Percentiles rank a stretch among this genome's conserved stretches.
Conservation (phyloP, 2,329 filamentous ascomycete species). For the Hypoxylon sp. region DNA sequence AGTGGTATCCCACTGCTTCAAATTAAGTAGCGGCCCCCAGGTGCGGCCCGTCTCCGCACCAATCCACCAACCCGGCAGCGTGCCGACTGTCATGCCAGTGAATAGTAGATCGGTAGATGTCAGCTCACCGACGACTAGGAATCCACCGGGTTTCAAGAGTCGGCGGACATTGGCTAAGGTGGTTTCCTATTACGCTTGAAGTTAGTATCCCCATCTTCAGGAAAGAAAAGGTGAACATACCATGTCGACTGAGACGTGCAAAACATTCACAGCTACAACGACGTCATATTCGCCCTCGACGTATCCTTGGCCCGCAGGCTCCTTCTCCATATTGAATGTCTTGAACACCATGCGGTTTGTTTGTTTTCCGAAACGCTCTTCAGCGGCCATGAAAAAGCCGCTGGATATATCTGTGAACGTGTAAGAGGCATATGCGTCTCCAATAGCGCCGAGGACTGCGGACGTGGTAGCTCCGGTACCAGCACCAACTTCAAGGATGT, state of each 20-base stretch:
- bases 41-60: constrained; percentile 17
- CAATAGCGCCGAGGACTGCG: constrained; percentile 54
- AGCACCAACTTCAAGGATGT: constrained; percentile 59
- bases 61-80: constrained; percentile 32
- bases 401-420: constrained; percentile 63
- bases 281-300: constrained; percentile 49
- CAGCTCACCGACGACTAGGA: constrained; percentile 47
- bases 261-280: constrained; percentile 52
- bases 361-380: constrained; percentile 51
- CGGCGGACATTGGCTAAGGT: constrained; percentile 48
- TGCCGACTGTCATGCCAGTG: constrained; percentile 25
- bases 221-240: constrained; percentile 37
- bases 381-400: constrained; percentile 59
- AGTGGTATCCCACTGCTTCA: constrained; percentile 45
- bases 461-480: constrained; percentile 61
- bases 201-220: constrained; percentile 2
- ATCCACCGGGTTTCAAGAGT: constrained; percentile 56
- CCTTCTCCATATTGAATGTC: constrained; percentile 51
- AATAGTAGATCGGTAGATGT: constrained; percentile 3
- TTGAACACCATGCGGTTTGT: constrained; percentile 52
- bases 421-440: constrained; percentile 55
- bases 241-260: constrained; percentile 43
- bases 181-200: constrained; percentile 1
- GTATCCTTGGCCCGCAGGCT: constrained; percentile 53
- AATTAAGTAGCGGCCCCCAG: constrained; percentile 16